phyloP scores from a whole-genome alignment of 139 green algal genomes.

The Bryopsis sp. region DNA sequence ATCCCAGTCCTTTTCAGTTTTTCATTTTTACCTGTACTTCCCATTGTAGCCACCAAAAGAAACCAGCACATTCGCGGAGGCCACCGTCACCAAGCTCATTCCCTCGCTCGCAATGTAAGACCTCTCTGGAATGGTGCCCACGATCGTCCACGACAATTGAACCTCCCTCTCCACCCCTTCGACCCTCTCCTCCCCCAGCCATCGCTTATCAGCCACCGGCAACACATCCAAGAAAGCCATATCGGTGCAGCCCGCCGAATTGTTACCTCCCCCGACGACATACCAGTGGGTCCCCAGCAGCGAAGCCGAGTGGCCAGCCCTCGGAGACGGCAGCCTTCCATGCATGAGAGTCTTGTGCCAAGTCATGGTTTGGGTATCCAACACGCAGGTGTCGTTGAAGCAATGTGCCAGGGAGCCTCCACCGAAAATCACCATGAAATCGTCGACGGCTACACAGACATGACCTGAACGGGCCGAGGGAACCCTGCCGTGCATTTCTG shows the following conservation, averaged over 20 bases:
- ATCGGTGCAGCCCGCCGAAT: slow-evolving; percentile 73
- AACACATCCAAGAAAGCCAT: slow-evolving; percentile 63
- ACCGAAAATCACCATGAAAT: slow-evolving; percentile 15
- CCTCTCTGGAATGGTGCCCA: slow-evolving; percentile 28
- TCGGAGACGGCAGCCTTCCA: slow-evolving; percentile 44
- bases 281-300: slow-evolving; percentile 68
- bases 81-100: slow-evolving; percentile 32
- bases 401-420: slow-evolving; percentile 79
- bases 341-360: slow-evolving; percentile 40
- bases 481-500: slow-evolving; percentile 17
- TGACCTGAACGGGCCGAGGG: slow-evolving; percentile 68
- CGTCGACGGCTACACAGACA: slow-evolving; percentile 34
- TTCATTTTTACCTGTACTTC: too few species aligned
- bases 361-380: slow-evolving; percentile 65
- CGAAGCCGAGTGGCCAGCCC: slow-evolving; percentile 57
- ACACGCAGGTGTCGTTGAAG: slow-evolving; percentile 70
- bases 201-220: background rate
- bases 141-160: slow-evolving; percentile 26
- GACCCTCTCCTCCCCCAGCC: background rate
- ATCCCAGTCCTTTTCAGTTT: too few species aligned
- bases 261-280: slow-evolving; percentile 87
- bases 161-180: slow-evolving; percentile 10
- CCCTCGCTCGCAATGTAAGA: slow-evolving; percentile 59
- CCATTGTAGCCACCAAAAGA: slow-evolving; percentile 78
- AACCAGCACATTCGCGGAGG: slow-evolving; percentile 35